Evolutionary conservation across 2,329 filamentous ascomycete genomes (phyloP).

Genomic region (Cercospora beticola): DNA sequence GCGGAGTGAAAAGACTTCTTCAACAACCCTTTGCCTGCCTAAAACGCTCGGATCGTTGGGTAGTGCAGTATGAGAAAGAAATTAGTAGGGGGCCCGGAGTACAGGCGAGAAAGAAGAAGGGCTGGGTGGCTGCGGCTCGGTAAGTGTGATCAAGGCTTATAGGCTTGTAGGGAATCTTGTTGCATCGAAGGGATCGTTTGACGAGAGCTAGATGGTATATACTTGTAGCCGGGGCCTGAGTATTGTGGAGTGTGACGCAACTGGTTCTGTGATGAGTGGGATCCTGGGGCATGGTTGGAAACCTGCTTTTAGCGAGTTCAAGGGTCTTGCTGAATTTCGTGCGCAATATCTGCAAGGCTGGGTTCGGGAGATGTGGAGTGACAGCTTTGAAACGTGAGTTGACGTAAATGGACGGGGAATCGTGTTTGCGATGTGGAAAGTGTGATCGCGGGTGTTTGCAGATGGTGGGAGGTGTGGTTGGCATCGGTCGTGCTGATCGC

Average conservation of each 20-base stretch:
- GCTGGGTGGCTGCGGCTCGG: not conserved
- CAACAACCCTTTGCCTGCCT: slow-evolving; percentile 3
- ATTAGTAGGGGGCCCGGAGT: slow-evolving; percentile 7
- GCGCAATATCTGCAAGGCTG: not conserved
- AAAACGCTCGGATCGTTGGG: slow-evolving; percentile 2
- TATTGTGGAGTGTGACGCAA: slow-evolving; percentile 9
- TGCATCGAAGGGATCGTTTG: slow-evolving; percentile 3
- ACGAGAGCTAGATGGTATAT: slow-evolving; percentile 9
- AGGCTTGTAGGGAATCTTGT: slow-evolving; percentile 7
- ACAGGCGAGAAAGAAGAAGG: not conserved
- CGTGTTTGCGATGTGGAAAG: slow-evolving; percentile 1
- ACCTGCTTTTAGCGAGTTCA: slow-evolving; percentile 9
- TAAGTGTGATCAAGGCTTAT: slow-evolving; percentile 10
- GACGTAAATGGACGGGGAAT: not conserved
- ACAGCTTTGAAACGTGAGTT: slow-evolving; percentile 11
- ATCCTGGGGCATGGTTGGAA: slow-evolving; percentile 13
- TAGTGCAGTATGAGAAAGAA: not conserved
- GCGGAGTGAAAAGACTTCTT: not conserved
- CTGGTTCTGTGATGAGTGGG: slow-evolving; percentile 1
- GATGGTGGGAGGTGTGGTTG: not conserved
- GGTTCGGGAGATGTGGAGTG: slow-evolving; percentile 6
- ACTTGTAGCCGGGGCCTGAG: slow-evolving; percentile 1
- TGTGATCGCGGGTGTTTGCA: not conserved
- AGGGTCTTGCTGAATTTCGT: not conserved
- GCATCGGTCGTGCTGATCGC: not conserved